A percentile compares a stretch with the other conserved stretches of the same genome.
Conservation (phyloP, 2,329 filamentous ascomycete genomes). For the Ceratocystis cacaofunesta region DNA sequence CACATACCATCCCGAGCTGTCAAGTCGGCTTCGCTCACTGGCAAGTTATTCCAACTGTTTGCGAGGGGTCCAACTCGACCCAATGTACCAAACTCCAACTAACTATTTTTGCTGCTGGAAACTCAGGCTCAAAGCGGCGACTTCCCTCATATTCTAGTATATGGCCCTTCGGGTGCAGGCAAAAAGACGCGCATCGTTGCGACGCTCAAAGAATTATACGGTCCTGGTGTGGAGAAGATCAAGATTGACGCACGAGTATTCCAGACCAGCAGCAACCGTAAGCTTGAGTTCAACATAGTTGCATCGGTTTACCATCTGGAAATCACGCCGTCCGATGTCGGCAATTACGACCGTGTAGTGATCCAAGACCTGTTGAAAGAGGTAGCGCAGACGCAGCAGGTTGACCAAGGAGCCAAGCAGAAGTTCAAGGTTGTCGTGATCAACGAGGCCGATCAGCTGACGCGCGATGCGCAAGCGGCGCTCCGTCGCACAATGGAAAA, state of each 20-base stretch:
- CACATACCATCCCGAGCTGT: conserved; percentile 80
- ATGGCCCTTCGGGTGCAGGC: conserved; percentile 87
- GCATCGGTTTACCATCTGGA: conserved; percentile 95
- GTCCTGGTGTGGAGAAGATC: conserved; percentile 96
- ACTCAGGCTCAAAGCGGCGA: conserved; percentile 83
- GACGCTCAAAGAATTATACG: conserved; percentile 87
- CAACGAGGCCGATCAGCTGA: conserved; percentile 93
- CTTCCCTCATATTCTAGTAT: conserved; percentile 93
- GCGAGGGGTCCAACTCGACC: background rate
- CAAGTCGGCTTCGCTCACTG: conserved; percentile 69
- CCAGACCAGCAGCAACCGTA: conserved; percentile 87
- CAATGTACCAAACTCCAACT: background rate
- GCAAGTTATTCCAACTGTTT: conserved; percentile 35
- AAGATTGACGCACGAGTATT: conserved; percentile 97
- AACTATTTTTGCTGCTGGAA: background rate
- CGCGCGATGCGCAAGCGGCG: conserved; percentile 86
- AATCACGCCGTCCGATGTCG: conserved; percentile 93
- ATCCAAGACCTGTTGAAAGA: conserved; percentile 93
- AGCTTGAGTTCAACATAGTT: conserved; percentile 98
- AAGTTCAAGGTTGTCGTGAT: conserved; percentile 98
- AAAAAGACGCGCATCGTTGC: conserved; percentile 97
- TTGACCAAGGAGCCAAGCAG: conserved; percentile 82
- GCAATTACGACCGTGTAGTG: conserved; percentile 90
- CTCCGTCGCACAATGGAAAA: conserved; percentile 97
- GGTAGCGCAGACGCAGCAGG: conserved; percentile 96